phyloP scores from a whole-genome alignment of 768 basidiomycete genomes.

The Tulasnella calospora region DNA sequence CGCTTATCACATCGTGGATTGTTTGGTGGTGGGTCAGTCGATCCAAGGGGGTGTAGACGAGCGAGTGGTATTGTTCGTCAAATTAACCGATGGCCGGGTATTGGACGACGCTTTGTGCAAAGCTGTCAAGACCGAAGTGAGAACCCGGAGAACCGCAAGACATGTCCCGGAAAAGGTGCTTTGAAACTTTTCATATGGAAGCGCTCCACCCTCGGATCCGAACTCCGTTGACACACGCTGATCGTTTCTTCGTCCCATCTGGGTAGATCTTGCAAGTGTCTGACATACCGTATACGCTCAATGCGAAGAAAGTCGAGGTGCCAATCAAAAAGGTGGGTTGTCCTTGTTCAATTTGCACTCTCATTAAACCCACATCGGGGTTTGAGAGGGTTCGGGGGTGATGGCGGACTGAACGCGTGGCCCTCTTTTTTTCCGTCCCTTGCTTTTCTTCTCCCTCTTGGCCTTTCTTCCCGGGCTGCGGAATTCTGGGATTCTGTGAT shows the following conservation, averaged over 20 bases:
- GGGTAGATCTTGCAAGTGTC: constrained; percentile 60
- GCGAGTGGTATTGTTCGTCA: constrained; percentile 70
- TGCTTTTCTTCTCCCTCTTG: background rate
- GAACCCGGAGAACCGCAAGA: constrained; percentile 59
- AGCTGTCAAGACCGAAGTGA: constrained; percentile 57
- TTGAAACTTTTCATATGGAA: background rate
- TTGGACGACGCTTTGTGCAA: constrained; percentile 52
- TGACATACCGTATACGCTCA: constrained; percentile 75
- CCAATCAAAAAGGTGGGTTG: constrained; percentile 61
- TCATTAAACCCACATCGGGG: background rate
- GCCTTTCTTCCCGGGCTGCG: background rate
- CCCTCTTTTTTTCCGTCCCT: background rate
- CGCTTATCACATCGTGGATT: constrained; percentile 53
- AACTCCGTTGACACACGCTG: background rate
- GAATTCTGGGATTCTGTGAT: constrained; percentile 22
- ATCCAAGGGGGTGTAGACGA: constrained; percentile 63
- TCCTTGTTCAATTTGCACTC: background rate
- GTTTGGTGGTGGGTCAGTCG: constrained; percentile 65
- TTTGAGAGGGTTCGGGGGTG: background rate
- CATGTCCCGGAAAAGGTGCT: constrained; percentile 69
- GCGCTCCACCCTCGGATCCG: background rate
- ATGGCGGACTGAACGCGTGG: background rate
- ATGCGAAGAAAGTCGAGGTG: constrained; percentile 76
- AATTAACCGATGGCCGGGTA: constrained; percentile 48
- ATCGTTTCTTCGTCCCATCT: constrained; percentile 2